Conservation (phyloP, 306 rosid species). For the Inga oerstediana region DNA sequence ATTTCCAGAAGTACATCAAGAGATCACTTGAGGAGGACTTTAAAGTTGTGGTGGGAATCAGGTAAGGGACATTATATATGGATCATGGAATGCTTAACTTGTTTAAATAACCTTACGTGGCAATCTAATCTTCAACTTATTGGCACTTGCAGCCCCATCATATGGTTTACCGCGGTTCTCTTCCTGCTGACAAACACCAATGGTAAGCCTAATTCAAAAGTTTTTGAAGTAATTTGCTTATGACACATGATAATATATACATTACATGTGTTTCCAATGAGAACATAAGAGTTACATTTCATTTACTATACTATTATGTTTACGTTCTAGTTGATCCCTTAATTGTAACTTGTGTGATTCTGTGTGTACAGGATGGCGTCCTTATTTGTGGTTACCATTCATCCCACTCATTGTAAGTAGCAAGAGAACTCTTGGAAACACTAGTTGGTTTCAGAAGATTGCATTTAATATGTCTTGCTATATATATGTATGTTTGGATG, state of each 20-base stretch:
- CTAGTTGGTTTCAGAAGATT: not conserved
- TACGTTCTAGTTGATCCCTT: not conserved
- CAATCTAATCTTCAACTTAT: conserved; percentile 7
- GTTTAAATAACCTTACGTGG: not conserved
- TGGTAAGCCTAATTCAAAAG: conserved; percentile 47
- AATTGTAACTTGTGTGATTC: not conserved
- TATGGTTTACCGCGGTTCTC: conserved; percentile 78
- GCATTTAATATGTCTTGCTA: not conserved
- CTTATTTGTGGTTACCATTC: conserved; percentile 83
- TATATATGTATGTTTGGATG: no score
- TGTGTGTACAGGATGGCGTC: conserved; percentile 59
- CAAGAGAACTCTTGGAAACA: not conserved
- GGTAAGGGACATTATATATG: conserved; percentile 39
- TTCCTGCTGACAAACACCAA: conserved; percentile 63
- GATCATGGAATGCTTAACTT: not conserved
- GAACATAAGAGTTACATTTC: no score
- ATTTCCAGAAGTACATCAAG: conserved; percentile 75
- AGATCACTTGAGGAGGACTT: conserved; percentile 90
- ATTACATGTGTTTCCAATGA: not conserved
- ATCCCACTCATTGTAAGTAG: conserved; percentile 73
- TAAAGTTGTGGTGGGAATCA: conserved; percentile 78
- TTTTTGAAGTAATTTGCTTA: not conserved
- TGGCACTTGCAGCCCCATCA: conserved; percentile 66
- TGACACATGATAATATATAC: not conserved
- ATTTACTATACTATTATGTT: no score